Conservation (phyloP, 78 protist genomes). For the Cavenderia fasciculata region DNA sequence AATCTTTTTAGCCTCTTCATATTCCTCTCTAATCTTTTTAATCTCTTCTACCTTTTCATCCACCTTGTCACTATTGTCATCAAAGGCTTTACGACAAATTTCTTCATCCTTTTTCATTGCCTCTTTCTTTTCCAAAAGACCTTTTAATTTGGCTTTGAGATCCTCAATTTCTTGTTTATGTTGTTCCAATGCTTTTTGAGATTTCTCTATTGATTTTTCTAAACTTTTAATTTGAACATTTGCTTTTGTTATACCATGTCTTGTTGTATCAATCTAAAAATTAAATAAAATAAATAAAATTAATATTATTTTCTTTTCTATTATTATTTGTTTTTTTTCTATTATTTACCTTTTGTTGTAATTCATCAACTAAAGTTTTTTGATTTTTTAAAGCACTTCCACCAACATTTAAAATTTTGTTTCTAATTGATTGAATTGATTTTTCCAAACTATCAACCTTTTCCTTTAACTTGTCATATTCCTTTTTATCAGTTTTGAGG, state of each 20-base stretch:
- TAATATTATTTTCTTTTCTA: too few relatives aligned
- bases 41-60: constrained; percentile 29
- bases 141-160: not conserved
- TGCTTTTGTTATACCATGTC: constrained; percentile 7
- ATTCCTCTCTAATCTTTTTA: constrained; percentile 10
- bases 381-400: constrained; percentile 70
- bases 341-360: constrained; percentile 16
- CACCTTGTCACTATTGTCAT: too few relatives aligned
- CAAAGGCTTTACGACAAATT: too few relatives aligned
- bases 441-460: constrained; percentile 8
- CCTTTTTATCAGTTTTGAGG: not conserved
- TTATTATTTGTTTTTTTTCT: too few relatives aligned
- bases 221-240: constrained; percentile 48
- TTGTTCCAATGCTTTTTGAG: not conserved
- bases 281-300: too few relatives aligned
- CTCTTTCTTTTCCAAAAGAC: constrained; percentile 14
- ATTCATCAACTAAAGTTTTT: constrained; percentile 65
- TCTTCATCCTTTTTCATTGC: constrained; percentile 1
- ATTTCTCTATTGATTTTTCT: constrained; percentile 43
- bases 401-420: constrained; percentile 78
- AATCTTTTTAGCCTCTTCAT: constrained; percentile 18
- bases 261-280: too few relatives aligned
- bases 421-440: constrained; percentile 58
- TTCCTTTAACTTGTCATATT: not conserved
- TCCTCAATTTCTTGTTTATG: constrained; percentile 1